phyloP scores from a whole-genome alignment of 805 yeast genomes.

The Diddensiella transvaalensis region DNA sequence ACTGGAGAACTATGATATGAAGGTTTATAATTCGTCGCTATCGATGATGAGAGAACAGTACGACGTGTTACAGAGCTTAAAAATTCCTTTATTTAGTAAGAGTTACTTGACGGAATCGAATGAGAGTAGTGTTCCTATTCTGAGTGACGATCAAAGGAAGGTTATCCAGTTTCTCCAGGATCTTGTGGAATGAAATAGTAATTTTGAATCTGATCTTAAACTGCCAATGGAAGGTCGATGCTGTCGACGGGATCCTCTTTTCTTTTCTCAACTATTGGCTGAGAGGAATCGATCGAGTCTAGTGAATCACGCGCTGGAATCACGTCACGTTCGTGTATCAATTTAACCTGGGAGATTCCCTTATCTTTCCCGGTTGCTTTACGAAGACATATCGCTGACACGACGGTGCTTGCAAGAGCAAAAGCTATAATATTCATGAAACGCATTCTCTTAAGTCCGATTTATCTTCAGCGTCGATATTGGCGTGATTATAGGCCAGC shows the following conservation, averaged over 20 bases:
- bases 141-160: slow-evolving; percentile 17
- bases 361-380: neutral
- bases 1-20: slow-evolving; percentile 15
- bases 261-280: neutral
- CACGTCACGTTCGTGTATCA: neutral
- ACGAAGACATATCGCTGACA: neutral
- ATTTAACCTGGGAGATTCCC: neutral
- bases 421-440: neutral
- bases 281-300: too few relatives aligned
- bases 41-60: slow-evolving; percentile 7
- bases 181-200: slow-evolving; percentile 3
- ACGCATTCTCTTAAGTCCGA: neutral
- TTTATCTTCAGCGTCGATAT: too few relatives aligned
- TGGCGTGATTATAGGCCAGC: too few relatives aligned
- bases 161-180: slow-evolving; percentile 20
- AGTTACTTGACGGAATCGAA: neutral
- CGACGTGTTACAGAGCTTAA: slow-evolving; percentile 15
- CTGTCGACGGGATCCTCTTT: neutral
- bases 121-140: neutral
- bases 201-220: neutral
- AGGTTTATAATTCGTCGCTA: slow-evolving; percentile 12
- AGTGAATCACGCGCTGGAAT: neutral
- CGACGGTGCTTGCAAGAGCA: neutral
- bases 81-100: slow-evolving; percentile 22
- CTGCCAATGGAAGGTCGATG: neutral